These are phyloP conservation scores for Scolecobasidium constrictum DNA, from an alignment of 2,329 filamentous ascomycete species.

Conservation along the genomic window DNA sequence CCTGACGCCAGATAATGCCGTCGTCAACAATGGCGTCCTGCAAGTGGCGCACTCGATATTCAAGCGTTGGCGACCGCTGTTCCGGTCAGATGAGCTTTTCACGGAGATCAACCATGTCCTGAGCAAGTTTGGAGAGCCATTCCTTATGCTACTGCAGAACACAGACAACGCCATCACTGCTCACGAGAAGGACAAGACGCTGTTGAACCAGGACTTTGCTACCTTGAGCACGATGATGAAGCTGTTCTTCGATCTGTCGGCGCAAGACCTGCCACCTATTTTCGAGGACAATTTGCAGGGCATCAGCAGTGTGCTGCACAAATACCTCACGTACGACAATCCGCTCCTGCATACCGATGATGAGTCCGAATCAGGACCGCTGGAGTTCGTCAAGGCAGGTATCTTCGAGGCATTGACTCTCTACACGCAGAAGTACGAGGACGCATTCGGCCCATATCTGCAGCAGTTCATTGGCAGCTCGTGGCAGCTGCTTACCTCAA, in stretches of 20 bases:
- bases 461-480: conserved; percentile 79
- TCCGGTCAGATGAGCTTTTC: conserved; percentile 85
- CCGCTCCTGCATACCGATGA: conserved; percentile 73
- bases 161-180: conserved; percentile 61
- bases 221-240: conserved; percentile 83
- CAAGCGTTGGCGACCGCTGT: conserved; percentile 87
- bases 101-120: conserved; percentile 96
- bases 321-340: conserved; percentile 87
- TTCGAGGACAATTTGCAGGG: conserved; percentile 80
- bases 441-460: conserved; percentile 75
- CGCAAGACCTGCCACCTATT: conserved; percentile 85
- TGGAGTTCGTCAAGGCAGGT: conserved; percentile 83
- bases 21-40: conserved; percentile 84
- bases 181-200: conserved; percentile 64
- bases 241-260: conserved; percentile 93
- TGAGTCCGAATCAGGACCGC: conserved; percentile 72
- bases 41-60: conserved; percentile 98
- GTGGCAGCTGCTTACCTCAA: conserved; percentile 81
- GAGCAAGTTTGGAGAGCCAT: conserved; percentile 70
- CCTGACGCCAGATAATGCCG: conserved; percentile 69
- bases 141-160: conserved; percentile 66
- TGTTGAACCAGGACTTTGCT: conserved; percentile 67
- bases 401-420: conserved; percentile 87
- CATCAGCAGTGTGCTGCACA: conserved; percentile 73
- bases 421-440: conserved; percentile 90